Percentiles rank a stretch among this genome's conserved stretches.
These are phyloP conservation scores for Pseudotulostoma volvatum DNA, from an alignment of 495 filamentous ascomycete genomes.

Conservation along the genomic window DNA sequence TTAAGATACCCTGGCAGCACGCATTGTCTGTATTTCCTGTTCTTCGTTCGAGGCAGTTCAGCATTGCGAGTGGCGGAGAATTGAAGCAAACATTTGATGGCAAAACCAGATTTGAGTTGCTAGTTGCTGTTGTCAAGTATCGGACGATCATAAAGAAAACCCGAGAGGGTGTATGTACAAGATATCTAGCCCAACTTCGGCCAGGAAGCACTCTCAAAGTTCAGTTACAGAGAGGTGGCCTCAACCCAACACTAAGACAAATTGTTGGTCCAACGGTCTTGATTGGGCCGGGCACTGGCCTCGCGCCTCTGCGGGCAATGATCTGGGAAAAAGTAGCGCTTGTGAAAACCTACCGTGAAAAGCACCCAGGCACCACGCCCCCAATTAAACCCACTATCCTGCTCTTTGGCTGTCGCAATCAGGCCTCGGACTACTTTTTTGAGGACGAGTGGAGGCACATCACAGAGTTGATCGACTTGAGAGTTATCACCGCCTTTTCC, in stretches of 20 bases:
- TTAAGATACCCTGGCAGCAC: slow-evolving; percentile 64
- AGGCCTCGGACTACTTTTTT: slow-evolving; percentile 62
- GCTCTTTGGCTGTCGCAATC: slow-evolving; percentile 70
- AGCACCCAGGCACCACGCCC: slow-evolving; percentile 13
- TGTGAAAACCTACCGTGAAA: slow-evolving; percentile 23
- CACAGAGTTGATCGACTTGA: slow-evolving; percentile 21
- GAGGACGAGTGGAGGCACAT: slow-evolving; percentile 49
- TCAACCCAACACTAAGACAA: slow-evolving; percentile 32
- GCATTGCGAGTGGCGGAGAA: slow-evolving; percentile 60
- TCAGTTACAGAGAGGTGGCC: slow-evolving; percentile 38
- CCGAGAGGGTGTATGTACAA: slow-evolving; percentile 76
- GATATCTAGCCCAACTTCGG: slow-evolving; percentile 53
- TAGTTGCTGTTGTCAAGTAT: slow-evolving; percentile 87
- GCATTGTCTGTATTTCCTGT: slow-evolving; percentile 53
- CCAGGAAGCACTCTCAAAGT: slow-evolving; percentile 41
- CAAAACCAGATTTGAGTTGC: slow-evolving; percentile 47
- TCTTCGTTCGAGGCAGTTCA: slow-evolving; percentile 71
- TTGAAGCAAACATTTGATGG: slow-evolving; percentile 23
- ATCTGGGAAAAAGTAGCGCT: slow-evolving; percentile 46
- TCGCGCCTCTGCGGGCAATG: slow-evolving; percentile 74
- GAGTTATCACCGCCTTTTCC: slow-evolving; percentile 70
- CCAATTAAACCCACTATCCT: slow-evolving; percentile 29
- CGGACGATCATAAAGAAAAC: slow-evolving; percentile 73
- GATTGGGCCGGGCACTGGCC: slow-evolving; percentile 77
- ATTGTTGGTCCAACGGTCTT: slow-evolving; percentile 48